Base-by-base conservation (phyloP, 2,329 filamentous ascomycete genomes). In the Fusarium transvaalense region DNA sequence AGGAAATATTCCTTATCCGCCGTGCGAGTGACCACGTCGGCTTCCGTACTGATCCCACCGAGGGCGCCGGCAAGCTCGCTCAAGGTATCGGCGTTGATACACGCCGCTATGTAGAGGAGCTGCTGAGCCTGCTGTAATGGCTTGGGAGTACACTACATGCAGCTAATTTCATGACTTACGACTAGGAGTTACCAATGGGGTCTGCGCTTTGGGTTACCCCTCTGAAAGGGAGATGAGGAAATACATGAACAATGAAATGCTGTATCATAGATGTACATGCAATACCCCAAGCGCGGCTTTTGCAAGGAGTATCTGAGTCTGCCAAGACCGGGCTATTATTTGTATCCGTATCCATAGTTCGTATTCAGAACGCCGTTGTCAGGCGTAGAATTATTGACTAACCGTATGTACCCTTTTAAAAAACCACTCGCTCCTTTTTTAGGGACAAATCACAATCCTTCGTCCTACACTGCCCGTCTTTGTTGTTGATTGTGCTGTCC, bases 61-160 rank as follows among this genome's bases (percentile, higher is more conserved):
- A 85, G 25, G 87, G 87, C 5, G 86, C 89, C 2, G 85, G 84
- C 21, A 85, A 85, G 56, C 77, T 93, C 68, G 88, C 87, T 0
- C 89, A 92, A 73, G 92, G 91, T 0, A 92, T 94, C 66, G 92
- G 92, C 0, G 85, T 94, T 34, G 92, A 94, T 81, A 92, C 91
- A 31, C 85, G 89, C 77, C 86, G 86, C 75, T 94, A 94, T 77
- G 88, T 94, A 6, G 91, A 94, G 76, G 89, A 88, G 2, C 76
- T 94, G 57, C 79, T 94, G 76, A 92, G 85, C 74, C 76, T 93
- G 74, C 62, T 81, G 32, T 80, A 61, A 68, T 21, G 52, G 41
- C 50, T 35, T 47, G 31, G 15, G 23, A 39, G 29, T 48, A 41
- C 38, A 29, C 58, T 47, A 25, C 42, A 64, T 41, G 17, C 29